phyloP scores from a whole-genome alignment of 306 rosid species.

The Castanea mollissima region DNA sequence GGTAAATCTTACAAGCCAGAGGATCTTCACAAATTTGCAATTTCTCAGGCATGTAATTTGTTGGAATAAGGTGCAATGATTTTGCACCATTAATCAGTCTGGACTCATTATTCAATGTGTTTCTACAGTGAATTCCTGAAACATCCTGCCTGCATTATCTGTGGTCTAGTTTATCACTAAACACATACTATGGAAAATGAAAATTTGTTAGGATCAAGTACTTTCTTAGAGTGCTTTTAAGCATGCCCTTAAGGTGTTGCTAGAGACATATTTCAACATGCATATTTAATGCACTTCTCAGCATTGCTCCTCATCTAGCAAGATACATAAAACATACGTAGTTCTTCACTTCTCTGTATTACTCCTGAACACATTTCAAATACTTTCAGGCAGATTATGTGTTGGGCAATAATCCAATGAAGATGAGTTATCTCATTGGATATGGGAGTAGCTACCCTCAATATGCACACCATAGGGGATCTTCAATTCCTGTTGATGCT shows the following conservation, averaged over 20 bases:
- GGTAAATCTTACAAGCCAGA: conserved; percentile 42
- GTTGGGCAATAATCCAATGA: conserved; percentile 51
- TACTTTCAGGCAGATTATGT: conserved; percentile 57
- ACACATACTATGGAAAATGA: too few relatives aligned
- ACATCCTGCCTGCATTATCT: background rate
- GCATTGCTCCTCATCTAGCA: too few relatives aligned
- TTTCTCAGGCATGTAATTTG: conserved; percentile 49
- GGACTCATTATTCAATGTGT: background rate
- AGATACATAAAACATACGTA: background rate
- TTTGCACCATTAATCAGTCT: background rate
- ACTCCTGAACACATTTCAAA: background rate
- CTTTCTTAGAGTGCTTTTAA: too few relatives aligned
- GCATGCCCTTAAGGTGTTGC: too few relatives aligned
- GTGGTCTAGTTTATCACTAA: too few relatives aligned
- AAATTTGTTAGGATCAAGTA: too few relatives aligned
- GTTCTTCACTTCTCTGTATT: background rate
- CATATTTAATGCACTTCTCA: too few relatives aligned
- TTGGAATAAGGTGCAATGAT: background rate
- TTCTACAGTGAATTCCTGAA: background rate
- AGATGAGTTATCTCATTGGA: conserved; percentile 68
- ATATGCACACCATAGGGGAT: conserved; percentile 63
- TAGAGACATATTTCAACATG: too few relatives aligned
- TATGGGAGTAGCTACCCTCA: conserved; percentile 51
- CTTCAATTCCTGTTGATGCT: conserved; percentile 63
- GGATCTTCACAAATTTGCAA: conserved; percentile 61